Base-by-base conservation (phyloP, 164 flowering plant genomes). In the Dillenia suffruticosa region DNA sequence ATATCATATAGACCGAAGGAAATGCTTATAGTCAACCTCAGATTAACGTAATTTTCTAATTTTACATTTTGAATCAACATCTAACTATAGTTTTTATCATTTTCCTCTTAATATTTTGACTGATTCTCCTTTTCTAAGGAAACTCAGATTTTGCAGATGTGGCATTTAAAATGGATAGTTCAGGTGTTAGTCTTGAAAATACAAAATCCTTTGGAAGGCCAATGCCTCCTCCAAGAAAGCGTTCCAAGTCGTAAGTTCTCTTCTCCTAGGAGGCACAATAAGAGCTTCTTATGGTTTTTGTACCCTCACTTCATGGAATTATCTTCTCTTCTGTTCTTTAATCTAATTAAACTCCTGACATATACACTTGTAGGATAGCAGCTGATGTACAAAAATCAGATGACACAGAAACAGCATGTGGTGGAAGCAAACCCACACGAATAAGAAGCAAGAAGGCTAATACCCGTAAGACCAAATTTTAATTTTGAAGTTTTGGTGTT, bases 171-270 rank as follows among this genome's bases (percentile, higher is more conserved):
- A 71, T 64, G 67, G 76, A 81, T 74, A 70, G 71, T 63, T 74
- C 81, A 57, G 70, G 78, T 63, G 63, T 69, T 51, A 64, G 68
- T 80, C 65, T 74, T 68, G 72, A 75, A 72, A 75, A 62, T 64
- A 62, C 65, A 61, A 68, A 77, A 63, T 57, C 57, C 51, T 63
- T 75, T 54, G 72, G 66, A 10, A 67, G 68, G 68, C 73, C 68
- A 50, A 66, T 72, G 62, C 64, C 65, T 48, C 76, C 80, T 73
- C 71, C 82, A 50, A 68, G 71, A 67, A 82, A 83, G 72, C 84
- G 83, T 50, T 70, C 74, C 47, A 83, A 81, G 79, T 59, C 76
- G 90, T 86, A 84, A 73, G 82, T 51, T 63, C 65, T 32, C 71
- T 70, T 64, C 15, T 64, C 69, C 59, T 61, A 51, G 46, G 9